phyloP scores from a whole-genome alignment of 495 filamentous ascomycete species.

The Trichoderma orchidacearum region DNA sequence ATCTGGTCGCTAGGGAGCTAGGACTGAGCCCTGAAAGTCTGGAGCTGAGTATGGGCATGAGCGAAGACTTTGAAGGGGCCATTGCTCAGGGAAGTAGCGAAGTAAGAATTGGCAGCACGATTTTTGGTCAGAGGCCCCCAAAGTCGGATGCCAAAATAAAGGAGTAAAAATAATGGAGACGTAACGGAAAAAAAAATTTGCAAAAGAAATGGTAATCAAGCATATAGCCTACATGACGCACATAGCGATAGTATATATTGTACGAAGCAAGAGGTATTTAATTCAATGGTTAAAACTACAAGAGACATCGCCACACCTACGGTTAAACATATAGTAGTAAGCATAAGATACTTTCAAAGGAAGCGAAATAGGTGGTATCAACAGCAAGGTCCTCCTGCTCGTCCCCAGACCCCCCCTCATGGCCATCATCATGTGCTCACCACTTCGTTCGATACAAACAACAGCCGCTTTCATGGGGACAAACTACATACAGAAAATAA shows the following conservation, averaged over 20 bases:
- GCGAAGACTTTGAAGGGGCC: slow-evolving; percentile 85
- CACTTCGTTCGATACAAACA: neutral
- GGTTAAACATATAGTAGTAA: too few species aligned
- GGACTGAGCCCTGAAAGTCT: slow-evolving; percentile 19
- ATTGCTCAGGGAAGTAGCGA: slow-evolving; percentile 73
- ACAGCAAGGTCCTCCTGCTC: neutral
- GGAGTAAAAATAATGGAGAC: slow-evolving; percentile 13
- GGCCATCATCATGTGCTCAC: neutral
- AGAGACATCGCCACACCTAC: too few species aligned
- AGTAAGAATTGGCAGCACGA: slow-evolving; percentile 89
- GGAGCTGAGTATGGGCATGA: slow-evolving; percentile 71
- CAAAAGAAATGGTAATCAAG: too few species aligned
- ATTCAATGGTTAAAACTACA: too few species aligned
- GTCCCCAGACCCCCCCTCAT: neutral
- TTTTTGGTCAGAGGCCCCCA: slow-evolving; percentile 71
- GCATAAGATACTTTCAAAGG: too few species aligned
- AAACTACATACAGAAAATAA: neutral
- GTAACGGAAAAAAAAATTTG: neutral
- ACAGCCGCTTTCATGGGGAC: neutral
- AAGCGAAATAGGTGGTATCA: neutral
- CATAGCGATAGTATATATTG: too few species aligned
- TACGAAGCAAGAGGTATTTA: too few species aligned
- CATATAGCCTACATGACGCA: too few species aligned
- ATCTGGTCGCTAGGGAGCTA: slow-evolving; percentile 38
- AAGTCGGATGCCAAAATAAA: slow-evolving; percentile 56